A percentile compares a stretch with the other conserved stretches of the same genome.
Evolutionary conservation across 768 basidiomycete genomes (phyloP).

Genomic region (Suillus cothurnatus): DNA sequence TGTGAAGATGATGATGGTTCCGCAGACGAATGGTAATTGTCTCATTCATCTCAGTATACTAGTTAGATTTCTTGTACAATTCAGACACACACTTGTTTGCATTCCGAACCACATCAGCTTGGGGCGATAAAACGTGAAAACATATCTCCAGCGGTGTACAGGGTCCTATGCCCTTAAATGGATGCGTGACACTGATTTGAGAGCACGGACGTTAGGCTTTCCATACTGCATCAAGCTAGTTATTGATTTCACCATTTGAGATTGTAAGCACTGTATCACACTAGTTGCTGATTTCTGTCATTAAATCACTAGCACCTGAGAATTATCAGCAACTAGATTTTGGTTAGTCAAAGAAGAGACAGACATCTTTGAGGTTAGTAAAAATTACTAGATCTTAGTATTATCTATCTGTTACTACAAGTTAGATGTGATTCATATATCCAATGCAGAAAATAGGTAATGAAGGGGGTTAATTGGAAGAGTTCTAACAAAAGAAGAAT

Average conservation of each 20-base stretch:
- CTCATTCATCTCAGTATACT: too few relatives aligned
- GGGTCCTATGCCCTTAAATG: constrained; percentile 1
- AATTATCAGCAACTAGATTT: not conserved
- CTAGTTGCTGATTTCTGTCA: too few relatives aligned
- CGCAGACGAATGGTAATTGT: not conserved
- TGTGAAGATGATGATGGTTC: not conserved
- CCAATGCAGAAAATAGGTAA: not conserved
- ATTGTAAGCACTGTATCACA: too few relatives aligned
- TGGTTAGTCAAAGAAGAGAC: not conserved
- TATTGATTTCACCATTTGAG: too few relatives aligned
- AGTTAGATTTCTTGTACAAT: too few relatives aligned
- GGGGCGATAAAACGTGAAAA: not conserved
- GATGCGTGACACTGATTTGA: not conserved
- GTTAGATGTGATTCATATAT: not conserved
- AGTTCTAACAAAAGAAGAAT: not conserved
- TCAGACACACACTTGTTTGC: too few relatives aligned
- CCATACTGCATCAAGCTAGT: too few relatives aligned
- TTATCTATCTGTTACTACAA: not conserved
- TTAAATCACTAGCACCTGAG: too few relatives aligned
- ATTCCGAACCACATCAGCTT: too few relatives aligned
- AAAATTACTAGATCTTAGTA: not conserved
- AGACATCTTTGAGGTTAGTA: not conserved
- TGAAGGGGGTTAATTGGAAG: not conserved
- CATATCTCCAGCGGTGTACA: too few relatives aligned
- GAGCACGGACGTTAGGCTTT: not conserved